Conservation (phyloP, 257 asterid species). For the Verbascum thapsus region DNA sequence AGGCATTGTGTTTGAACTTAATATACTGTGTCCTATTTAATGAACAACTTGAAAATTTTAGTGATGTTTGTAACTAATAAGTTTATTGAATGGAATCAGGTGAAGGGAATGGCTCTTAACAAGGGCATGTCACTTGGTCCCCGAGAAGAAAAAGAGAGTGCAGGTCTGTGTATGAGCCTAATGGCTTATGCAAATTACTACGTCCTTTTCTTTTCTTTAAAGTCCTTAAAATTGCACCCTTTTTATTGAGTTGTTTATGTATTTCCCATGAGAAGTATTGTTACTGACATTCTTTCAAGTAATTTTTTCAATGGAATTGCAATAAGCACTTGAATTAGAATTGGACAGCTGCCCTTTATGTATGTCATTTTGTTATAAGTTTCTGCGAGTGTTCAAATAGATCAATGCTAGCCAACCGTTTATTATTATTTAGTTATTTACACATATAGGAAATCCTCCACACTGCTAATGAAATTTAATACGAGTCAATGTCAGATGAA, state of each 20-base stretch:
- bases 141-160: constrained; percentile 79
- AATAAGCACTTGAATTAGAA: neutral
- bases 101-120: constrained; percentile 94
- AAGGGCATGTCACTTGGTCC: constrained; percentile 65
- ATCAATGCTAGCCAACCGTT: constrained; percentile 1
- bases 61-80: constrained; percentile 2
- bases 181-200: constrained; percentile 13
- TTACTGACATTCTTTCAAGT: neutral
- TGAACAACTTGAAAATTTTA: constrained; percentile 19
- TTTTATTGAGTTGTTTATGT: neutral
- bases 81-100: constrained; percentile 52
- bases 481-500: constrained; percentile 55
- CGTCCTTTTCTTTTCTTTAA: neutral
- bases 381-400: constrained; percentile 10
- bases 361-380: neutral
- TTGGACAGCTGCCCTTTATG: neutral
- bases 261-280: constrained; percentile 8
- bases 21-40: neutral
- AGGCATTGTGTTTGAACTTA: constrained; percentile 1
- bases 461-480: constrained; percentile 22
- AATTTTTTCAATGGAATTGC: neutral
- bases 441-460: neutral
- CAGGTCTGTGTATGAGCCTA: constrained; percentile 54
- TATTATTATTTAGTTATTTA: constrained; percentile 17
- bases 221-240: constrained; percentile 1